A percentile compares a stretch with the other conserved stretches of the same genome.
Conservation (phyloP, 106 monocot genomes). For the Chionographis japonica region DNA sequence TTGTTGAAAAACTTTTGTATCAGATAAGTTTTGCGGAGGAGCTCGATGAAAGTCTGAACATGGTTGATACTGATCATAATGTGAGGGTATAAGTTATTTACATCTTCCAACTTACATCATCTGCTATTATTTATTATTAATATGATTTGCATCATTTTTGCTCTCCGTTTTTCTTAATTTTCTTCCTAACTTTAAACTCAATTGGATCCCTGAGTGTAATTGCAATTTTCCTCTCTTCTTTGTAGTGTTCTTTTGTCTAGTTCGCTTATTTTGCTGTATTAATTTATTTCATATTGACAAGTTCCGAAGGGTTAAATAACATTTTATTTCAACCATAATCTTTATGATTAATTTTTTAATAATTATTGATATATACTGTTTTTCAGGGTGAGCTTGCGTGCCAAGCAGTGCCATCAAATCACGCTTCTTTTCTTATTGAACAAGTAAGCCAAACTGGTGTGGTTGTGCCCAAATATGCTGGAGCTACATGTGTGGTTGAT, state of each 20-base stretch:
- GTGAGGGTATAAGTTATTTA: slow-evolving; percentile 11
- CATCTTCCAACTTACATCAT: not conserved
- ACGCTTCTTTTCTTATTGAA: slow-evolving; percentile 3
- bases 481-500: slow-evolving; percentile 8
- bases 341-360: not conserved
- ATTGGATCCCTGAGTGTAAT: not conserved
- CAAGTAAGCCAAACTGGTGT: slow-evolving; percentile 13
- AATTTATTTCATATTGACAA: not conserved
- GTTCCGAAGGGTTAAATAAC: not conserved
- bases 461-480: slow-evolving; percentile 9
- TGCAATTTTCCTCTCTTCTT: not conserved
- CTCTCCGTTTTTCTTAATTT: slow-evolving; percentile 5
- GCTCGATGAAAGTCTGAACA: slow-evolving; percentile 44
- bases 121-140: not conserved
- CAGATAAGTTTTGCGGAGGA: slow-evolving; percentile 68
- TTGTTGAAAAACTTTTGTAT: not conserved
- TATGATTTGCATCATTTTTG: not conserved
- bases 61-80: slow-evolving; percentile 27
- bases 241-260: not conserved
- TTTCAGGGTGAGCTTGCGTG: slow-evolving; percentile 29
- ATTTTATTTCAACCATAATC: not conserved
- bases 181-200: not conserved
- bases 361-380: not conserved
- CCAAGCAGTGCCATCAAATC: slow-evolving; percentile 15
- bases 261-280: not conserved